A percentile compares a stretch with the other conserved stretches of the same genome.
These are phyloP conservation scores for Mucor indicus DNA, from an alignment of 371 early-diverging fungal species.

Conservation along the genomic window DNA sequence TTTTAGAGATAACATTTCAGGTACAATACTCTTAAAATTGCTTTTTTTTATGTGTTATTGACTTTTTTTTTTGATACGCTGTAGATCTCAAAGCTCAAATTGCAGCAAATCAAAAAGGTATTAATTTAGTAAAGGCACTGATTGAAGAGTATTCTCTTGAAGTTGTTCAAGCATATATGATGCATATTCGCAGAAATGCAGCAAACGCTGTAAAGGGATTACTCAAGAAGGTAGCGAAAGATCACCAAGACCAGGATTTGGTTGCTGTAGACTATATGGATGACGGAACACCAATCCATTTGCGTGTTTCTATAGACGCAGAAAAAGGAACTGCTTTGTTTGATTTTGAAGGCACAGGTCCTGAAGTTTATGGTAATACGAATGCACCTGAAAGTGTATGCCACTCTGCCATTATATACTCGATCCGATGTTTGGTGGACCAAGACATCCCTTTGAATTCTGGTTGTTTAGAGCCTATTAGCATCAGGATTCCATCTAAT, in stretches of 20 bases:
- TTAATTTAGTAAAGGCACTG: conserved; percentile 74
- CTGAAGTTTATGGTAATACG: conserved; percentile 75
- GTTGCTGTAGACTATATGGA: conserved; percentile 87
- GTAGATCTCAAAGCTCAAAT: conserved; percentile 91
- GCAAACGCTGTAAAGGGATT: conserved; percentile 81
- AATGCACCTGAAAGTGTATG: conserved; percentile 68
- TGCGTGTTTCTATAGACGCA: conserved; percentile 71
- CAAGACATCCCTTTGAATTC: conserved; percentile 93
- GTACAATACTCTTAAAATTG: no score
- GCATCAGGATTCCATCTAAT: conserved; percentile 71
- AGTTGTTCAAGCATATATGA: conserved; percentile 95
- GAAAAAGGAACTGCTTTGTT: conserved; percentile 79
- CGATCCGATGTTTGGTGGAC: conserved; percentile 85
- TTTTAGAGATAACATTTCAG: conserved; percentile 83
- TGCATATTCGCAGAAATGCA: conserved; percentile 81
- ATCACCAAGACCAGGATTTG: conserved; percentile 48
- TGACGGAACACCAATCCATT: conserved; percentile 85
- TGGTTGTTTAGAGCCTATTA: conserved; percentile 88
- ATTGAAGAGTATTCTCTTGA: conserved; percentile 82
- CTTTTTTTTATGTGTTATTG: background rate
- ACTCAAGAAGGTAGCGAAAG: conserved; percentile 55
- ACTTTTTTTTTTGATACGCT: background rate
- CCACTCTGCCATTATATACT: conserved; percentile 93
- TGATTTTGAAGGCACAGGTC: conserved; percentile 91
- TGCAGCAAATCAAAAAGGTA: conserved; percentile 95